Evolutionary conservation across 1,284 basidiomycete species (phyloP).

Genomic region (Xerocomus subilludens): DNA sequence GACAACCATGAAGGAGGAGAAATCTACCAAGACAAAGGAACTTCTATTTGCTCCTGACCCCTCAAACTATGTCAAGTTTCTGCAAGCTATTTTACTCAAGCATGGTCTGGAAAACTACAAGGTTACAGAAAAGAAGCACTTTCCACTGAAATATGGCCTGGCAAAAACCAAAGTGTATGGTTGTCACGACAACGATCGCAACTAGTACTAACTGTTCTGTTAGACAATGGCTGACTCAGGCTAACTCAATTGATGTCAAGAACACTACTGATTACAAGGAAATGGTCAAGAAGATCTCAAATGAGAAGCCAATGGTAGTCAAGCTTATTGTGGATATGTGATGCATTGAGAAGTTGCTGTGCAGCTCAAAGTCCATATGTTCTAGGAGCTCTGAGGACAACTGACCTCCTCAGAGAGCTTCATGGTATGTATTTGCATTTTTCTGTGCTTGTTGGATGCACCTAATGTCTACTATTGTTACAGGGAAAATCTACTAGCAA

Average conservation of each 20-base stretch:
- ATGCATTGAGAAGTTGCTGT: conserved; percentile 26
- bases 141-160: not conserved
- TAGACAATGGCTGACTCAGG: not conserved
- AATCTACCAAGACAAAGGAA: not conserved
- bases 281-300: conserved; percentile 24
- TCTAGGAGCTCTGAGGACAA: no score
- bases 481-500: no score
- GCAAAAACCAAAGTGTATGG: not conserved
- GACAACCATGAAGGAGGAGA: not conserved
- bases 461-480: no score
- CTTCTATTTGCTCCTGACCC: not conserved
- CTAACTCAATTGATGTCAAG: conserved; percentile 25
- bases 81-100: not conserved
- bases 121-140: not conserved
- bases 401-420: no score
- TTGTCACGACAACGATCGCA: no score
- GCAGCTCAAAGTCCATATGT: not conserved
- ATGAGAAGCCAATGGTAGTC: conserved; percentile 10
- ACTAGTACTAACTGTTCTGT: not conserved
- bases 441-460: no score
- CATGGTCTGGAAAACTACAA: not conserved
- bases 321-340: conserved; percentile 35
- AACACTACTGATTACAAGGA: conserved; percentile 28
- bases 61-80: not conserved
- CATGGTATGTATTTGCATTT: no score